Evolutionary conservation across 2,329 filamentous ascomycete genomes (phyloP).

Genomic region (Fusarium scirpi): DNA sequence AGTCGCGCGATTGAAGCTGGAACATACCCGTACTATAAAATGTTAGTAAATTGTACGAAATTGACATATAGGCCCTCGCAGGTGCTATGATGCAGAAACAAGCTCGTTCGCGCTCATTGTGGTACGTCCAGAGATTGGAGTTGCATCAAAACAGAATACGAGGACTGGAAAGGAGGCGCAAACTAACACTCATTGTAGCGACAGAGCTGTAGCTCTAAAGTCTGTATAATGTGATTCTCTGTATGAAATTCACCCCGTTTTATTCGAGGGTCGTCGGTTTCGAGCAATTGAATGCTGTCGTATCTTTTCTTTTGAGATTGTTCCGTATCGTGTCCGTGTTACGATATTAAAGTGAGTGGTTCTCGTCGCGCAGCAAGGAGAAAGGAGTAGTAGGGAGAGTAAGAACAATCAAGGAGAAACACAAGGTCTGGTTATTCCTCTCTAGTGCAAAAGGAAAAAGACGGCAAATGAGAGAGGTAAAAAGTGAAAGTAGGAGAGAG

Average conservation of each 20-base stretch:
- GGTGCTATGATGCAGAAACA: not conserved
- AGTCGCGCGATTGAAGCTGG: constrained; percentile 8
- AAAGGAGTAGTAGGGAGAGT: constrained; percentile 26
- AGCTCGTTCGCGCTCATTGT: constrained; percentile 6
- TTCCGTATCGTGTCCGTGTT: constrained; percentile 24
- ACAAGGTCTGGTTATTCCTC: not conserved
- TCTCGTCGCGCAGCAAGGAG: constrained; percentile 49
- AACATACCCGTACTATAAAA: constrained; percentile 67
- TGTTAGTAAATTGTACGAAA: not conserved
- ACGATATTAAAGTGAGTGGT: constrained; percentile 18
- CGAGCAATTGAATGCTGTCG: constrained; percentile 17
- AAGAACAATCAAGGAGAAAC: constrained; percentile 16
- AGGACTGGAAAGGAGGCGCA: constrained; percentile 31
- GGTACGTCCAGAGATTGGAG: constrained; percentile 1
- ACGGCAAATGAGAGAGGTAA: constrained; percentile 20
- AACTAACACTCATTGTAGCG: constrained; percentile 51
- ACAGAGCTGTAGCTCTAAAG: constrained; percentile 32
- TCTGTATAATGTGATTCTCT: constrained; percentile 8
- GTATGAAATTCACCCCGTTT: not conserved
- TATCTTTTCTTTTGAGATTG: constrained; percentile 8
- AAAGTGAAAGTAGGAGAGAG: constrained; percentile 12
- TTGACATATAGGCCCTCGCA: not conserved
- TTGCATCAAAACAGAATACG: constrained; percentile 24
- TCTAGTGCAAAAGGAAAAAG: constrained; percentile 20
- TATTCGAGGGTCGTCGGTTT: not conserved